These are phyloP conservation scores for Cercospora zeina DNA, from an alignment of 2,329 filamentous ascomycete species.

Conservation along the genomic window DNA sequence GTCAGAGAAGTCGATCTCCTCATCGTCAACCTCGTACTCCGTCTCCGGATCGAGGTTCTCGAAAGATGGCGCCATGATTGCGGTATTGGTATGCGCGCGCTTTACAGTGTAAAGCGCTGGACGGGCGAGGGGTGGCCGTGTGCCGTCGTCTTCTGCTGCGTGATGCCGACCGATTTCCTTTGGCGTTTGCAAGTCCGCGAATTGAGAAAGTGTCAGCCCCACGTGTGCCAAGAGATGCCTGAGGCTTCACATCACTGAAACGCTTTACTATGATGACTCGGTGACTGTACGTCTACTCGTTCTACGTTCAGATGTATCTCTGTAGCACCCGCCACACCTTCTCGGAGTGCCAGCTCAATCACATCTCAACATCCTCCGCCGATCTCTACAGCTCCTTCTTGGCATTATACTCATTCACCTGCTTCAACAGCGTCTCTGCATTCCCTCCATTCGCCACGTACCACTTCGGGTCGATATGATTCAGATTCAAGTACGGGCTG, in stretches of 20 bases:
- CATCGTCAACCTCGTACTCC: constrained; percentile 86
- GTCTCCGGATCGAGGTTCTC: constrained; percentile 78
- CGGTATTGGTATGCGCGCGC: constrained; percentile 20
- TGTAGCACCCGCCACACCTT: background rate
- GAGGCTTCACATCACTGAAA: background rate
- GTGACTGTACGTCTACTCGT: background rate
- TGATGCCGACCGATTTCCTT: background rate
- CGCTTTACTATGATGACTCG: background rate
- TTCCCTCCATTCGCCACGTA: constrained; percentile 34
- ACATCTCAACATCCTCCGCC: background rate
- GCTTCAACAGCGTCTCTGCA: constrained; percentile 27
- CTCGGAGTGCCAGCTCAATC: background rate
- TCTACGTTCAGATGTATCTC: background rate
- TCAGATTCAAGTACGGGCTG: constrained; percentile 44
- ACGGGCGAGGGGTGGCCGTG: background rate
- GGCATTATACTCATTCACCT: constrained; percentile 26
- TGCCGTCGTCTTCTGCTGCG: background rate
- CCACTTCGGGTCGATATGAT: constrained; percentile 50
- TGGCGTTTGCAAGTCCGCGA: constrained; percentile 2
- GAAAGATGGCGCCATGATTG: constrained; percentile 88
- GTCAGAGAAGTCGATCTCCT: constrained; percentile 93
- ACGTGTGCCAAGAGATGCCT: constrained; percentile 7
- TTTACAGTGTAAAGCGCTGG: constrained; percentile 14
- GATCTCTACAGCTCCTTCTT: constrained; percentile 5
- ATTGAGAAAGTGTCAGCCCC: constrained; percentile 9